Percentiles rank a stretch among this genome's conserved stretches.
These are phyloP conservation scores for Pichia phayaonensis DNA, from an alignment of 805 yeast genomes.

Conservation along the genomic window DNA sequence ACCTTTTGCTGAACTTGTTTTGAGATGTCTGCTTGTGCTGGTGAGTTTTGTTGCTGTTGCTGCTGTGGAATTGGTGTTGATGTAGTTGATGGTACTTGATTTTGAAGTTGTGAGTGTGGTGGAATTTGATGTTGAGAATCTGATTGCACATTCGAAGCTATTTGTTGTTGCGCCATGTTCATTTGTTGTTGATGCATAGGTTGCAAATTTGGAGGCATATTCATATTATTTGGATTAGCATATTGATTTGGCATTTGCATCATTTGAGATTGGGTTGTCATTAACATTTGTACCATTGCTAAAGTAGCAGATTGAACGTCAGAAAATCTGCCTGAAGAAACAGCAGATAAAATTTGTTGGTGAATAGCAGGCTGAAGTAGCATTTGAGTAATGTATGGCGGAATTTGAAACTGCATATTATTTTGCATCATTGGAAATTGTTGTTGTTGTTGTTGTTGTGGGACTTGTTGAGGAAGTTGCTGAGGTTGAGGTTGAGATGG, in stretches of 20 bases:
- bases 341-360: slow-evolving; percentile 25
- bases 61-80: slow-evolving; percentile 5
- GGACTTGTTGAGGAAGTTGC: slow-evolving; percentile 19
- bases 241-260: slow-evolving; percentile 14
- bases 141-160: slow-evolving; percentile 10
- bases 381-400: slow-evolving; percentile 17
- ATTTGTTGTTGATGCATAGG: slow-evolving; percentile 16
- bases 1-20: slow-evolving; percentile 4
- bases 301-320: slow-evolving; percentile 26
- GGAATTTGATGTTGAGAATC: slow-evolving; percentile 11
- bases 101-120: slow-evolving; percentile 13
- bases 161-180: slow-evolving; percentile 12
- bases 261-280: slow-evolving; percentile 19
- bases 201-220: slow-evolving; percentile 12
- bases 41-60: background rate
- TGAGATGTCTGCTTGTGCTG: slow-evolving; percentile 6
- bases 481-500: slow-evolving; percentile 26
- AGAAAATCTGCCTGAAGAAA: slow-evolving; percentile 28
- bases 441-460: slow-evolving; percentile 16
- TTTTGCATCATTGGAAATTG: slow-evolving; percentile 14
- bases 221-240: slow-evolving; percentile 3
- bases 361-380: slow-evolving; percentile 22
- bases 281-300: slow-evolving; percentile 26
- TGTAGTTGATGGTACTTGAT: slow-evolving; percentile 15
- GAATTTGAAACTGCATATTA: slow-evolving; percentile 18